Evolutionary conservation across 2,329 filamentous ascomycete genomes (phyloP), one percentile per base, ranked within the genome.

Genomic region (Fusarium abutilonis): DNA sequence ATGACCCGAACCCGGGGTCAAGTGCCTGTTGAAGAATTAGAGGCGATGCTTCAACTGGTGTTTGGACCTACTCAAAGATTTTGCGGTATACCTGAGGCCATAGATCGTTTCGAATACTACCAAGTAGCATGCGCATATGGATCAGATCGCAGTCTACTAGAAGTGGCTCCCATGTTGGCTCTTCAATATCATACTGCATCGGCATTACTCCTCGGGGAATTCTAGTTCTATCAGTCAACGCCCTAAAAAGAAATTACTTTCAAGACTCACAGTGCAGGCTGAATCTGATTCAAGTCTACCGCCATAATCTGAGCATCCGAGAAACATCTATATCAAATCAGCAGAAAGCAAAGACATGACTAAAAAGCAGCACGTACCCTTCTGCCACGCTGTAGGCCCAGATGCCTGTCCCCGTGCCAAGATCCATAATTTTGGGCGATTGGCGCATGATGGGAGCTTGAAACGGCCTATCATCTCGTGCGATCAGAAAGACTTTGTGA

Each of bases 361-460:
- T n/a, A 13, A 1, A 34, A 40, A 23, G 7, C 15, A 8, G 23
- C 28, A 74, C 86, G 78, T 80, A 92, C 84, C 90, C 62, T 63
- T 77, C 88, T 62, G 90, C 90, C 77, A 97, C 89, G 66, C 94
- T 90, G 68, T 96, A 91, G 36, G 90, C 86, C 94, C 94, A 98
- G 60, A 96, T 94, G 35, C 92, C 93, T 1, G 92, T 96, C 17
- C 93, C 94, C 63, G 90, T 93, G 38, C 93, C 94, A 50, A 97
- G 73, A 70, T 90, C 87, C 38, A 90, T 72, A 43, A 89, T 81
- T 46, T 78, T 76, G 28, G 71, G 42, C 50, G 58, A 17, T 58
- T 56, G 38, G 23, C 59, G 48, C 42, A 50, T 21, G 68, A 62
- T 29, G 36, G 62, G 52, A 58, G 52, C 26, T 50, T 63, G 52